A percentile compares a stretch with the other conserved stretches of the same genome.
Evolutionary conservation across 768 basidiomycete species (phyloP).

Genomic region (Mycena belliarum): DNA sequence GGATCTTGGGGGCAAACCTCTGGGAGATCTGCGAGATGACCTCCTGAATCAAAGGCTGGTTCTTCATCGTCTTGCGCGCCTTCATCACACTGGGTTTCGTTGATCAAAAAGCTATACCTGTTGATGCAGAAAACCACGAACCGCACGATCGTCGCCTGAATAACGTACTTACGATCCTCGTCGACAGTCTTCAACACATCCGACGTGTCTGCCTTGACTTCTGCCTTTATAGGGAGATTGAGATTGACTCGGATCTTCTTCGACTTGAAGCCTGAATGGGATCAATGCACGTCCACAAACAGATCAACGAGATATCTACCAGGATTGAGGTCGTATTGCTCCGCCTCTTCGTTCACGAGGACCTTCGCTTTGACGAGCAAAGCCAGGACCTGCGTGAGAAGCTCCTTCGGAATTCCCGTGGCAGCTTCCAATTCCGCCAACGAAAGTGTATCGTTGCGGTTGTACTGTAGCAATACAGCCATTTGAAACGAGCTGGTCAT

Average conservation of each 20-base stretch:
- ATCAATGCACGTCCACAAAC: background rate
- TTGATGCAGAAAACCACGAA: conserved; percentile 26
- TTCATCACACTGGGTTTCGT: conserved; percentile 77
- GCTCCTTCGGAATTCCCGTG: conserved; percentile 66
- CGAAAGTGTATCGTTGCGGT: conserved; percentile 84
- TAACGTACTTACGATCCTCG: conserved; percentile 95
- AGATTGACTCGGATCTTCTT: conserved; percentile 93
- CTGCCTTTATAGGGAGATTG: conserved; percentile 91
- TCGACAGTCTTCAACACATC: conserved; percentile 95
- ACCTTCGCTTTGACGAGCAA: conserved; percentile 88
- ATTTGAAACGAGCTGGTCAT: conserved; percentile 96
- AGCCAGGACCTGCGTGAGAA: conserved; percentile 56
- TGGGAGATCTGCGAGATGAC: conserved; percentile 87
- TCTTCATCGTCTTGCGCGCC: conserved; percentile 93
- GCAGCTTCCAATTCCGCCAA: conserved; percentile 64
- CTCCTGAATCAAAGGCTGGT: conserved; percentile 86
- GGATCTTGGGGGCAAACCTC: conserved; percentile 89
- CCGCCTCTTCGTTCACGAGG: conserved; percentile 83
- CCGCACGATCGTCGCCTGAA: conserved; percentile 93
- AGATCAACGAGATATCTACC: conserved; percentile 31
- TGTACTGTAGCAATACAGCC: conserved; percentile 93
- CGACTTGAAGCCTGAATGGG: conserved; percentile 72
- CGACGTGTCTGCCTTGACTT: conserved; percentile 86
- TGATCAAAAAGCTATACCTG: background rate
- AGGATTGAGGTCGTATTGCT: conserved; percentile 92